Evolutionary conservation across 1,284 basidiomycete genomes (phyloP).

Genomic region (Sutorius eximius): DNA sequence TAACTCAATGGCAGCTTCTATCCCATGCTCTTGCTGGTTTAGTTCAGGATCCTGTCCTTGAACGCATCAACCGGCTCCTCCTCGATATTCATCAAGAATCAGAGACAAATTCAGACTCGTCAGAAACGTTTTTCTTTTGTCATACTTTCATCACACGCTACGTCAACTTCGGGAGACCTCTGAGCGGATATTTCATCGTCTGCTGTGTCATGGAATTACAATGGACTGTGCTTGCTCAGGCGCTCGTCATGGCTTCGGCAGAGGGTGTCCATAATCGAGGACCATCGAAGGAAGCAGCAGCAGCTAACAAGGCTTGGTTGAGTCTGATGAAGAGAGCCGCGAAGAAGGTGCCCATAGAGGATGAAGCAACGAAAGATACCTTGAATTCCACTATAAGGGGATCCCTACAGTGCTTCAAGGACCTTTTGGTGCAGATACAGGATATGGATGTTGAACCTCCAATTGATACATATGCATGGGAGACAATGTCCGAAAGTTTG

Average conservation of each 20-base stretch:
- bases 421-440: constrained; percentile 72
- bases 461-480: constrained; percentile 82
- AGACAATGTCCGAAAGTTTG: constrained; percentile 83
- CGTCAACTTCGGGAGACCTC: constrained; percentile 68
- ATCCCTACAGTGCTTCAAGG: constrained; percentile 71
- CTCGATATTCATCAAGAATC: constrained; percentile 59
- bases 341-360: constrained; percentile 34
- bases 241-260: constrained; percentile 49
- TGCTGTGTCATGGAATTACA: constrained; percentile 84
- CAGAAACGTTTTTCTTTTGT: constrained; percentile 49
- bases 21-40: constrained; percentile 54
- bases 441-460: constrained; percentile 78
- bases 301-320: constrained; percentile 80
- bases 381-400: constrained; percentile 54
- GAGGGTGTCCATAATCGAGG: constrained; percentile 32
- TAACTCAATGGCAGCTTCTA: constrained; percentile 64
- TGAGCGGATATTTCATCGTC: constrained; percentile 85
- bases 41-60: constrained; percentile 60
- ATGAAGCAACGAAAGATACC: constrained; percentile 42
- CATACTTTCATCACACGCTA: constrained; percentile 79
- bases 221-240: constrained; percentile 82
- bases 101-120: constrained; percentile 34
- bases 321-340: constrained; percentile 58
- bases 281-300: constrained; percentile 65
- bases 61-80: constrained; percentile 67